A percentile compares a stretch with the other conserved stretches of the same genome.
phyloP scores from a whole-genome alignment of 83 land plant genomes.

The Larix sibirica region DNA sequence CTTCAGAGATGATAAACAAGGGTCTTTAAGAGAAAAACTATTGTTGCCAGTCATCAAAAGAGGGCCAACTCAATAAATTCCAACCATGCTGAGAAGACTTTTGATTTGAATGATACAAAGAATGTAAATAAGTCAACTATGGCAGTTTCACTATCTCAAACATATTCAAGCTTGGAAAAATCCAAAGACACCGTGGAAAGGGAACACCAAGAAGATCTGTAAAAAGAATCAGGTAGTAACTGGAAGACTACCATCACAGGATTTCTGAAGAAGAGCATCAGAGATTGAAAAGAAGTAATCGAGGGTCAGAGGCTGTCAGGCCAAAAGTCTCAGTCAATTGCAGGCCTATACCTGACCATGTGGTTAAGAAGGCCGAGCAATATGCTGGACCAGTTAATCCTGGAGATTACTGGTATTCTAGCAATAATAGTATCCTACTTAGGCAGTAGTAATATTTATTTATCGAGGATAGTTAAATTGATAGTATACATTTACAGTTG shows the following conservation, averaged over 20 bases:
- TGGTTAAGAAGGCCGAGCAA: no score
- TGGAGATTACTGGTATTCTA: slow-evolving; percentile 70
- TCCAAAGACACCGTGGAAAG: neutral
- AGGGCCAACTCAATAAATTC: no score
- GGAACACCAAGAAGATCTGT: slow-evolving; percentile 25
- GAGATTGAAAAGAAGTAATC: slow-evolving; percentile 22
- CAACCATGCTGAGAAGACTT: neutral
- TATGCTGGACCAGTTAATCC: no score
- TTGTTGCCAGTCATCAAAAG: no score
- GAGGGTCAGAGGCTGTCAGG: no score
- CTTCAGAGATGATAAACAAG: no score
- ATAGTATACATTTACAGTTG: neutral
- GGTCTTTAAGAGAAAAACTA: no score
- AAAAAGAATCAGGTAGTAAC: slow-evolving; percentile 22
- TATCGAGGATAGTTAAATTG: neutral
- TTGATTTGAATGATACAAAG: neutral
- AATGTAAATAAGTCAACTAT: neutral
- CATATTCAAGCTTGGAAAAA: neutral
- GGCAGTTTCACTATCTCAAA: neutral
- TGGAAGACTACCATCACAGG: no score
- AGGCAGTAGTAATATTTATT: neutral
- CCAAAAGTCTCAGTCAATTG: no score
- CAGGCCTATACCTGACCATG: no score
- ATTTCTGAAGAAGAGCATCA: slow-evolving; percentile 42
- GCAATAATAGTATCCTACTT: neutral